Percentiles rank a stretch among this genome's conserved stretches.
Conservation (phyloP, 768 basidiomycete species). For the Rhizopogon vulgaris region DNA sequence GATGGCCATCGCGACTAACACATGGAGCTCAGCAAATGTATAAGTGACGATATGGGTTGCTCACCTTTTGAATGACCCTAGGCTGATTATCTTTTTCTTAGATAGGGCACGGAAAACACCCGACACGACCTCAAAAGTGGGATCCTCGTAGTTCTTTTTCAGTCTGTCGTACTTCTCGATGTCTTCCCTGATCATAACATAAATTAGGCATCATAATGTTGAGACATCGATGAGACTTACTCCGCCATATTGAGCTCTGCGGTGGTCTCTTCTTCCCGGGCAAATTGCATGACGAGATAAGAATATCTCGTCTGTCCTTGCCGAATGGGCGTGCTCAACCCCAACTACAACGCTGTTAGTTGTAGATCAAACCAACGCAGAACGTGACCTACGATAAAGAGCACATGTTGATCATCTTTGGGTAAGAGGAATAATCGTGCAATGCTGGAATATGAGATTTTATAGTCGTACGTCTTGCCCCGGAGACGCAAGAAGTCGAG, state of each 20-base stretch:
- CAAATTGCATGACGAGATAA: conserved; percentile 97
- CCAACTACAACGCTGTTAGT: conserved; percentile 50
- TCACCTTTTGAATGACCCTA: conserved; percentile 81
- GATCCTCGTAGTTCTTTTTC: conserved; percentile 91
- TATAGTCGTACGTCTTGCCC: conserved; percentile 99
- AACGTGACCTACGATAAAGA: conserved; percentile 73
- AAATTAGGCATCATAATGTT: neutral
- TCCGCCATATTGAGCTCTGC: conserved; percentile 91
- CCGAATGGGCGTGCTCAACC: conserved; percentile 87
- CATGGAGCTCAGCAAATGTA: neutral
- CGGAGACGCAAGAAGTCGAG: conserved; percentile 87
- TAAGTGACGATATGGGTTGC: conserved; percentile 1
- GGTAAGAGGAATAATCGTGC: conserved; percentile 88
- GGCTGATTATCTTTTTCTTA: conserved; percentile 85
- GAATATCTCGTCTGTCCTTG: conserved; percentile 98
- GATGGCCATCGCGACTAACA: conserved; percentile 76
- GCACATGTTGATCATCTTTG: conserved; percentile 92
- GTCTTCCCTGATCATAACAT: conserved; percentile 50
- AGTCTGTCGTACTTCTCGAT: conserved; percentile 74
- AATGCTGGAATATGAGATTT: conserved; percentile 86
- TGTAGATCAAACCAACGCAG: neutral
- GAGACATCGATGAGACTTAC: conserved; percentile 39
- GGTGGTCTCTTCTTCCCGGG: conserved; percentile 94
- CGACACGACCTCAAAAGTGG: conserved; percentile 93
- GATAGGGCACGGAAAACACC: conserved; percentile 88